Conservation (phyloP, 441 rosid genomes). For the Monsonia emarginata region DNA sequence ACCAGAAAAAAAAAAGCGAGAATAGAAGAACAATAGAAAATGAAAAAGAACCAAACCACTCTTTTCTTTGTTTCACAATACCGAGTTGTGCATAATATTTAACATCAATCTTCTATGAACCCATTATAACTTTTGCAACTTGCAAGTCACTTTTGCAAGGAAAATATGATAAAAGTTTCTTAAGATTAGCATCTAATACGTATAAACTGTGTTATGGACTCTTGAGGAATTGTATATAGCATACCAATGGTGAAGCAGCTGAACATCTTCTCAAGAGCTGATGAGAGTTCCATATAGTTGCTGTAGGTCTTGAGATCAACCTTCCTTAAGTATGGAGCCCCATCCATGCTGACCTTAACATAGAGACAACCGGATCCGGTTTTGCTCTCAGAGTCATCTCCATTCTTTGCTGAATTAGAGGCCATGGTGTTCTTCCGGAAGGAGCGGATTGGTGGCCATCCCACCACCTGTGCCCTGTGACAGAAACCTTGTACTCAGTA, state of each 20-base stretch:
- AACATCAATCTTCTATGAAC: background rate
- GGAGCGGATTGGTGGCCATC: constrained; percentile 58
- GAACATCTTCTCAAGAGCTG: constrained; percentile 50
- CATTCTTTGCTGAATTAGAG: constrained; percentile 30
- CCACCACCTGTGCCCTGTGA: constrained; percentile 49
- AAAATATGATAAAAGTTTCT: background rate
- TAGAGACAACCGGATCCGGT: constrained; percentile 34
- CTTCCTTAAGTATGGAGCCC: constrained; percentile 55
- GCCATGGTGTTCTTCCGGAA: constrained; percentile 50
- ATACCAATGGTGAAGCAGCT: constrained; percentile 51
- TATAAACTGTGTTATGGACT: too few species aligned
- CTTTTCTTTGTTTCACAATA: too few species aligned
- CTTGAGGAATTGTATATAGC: background rate
- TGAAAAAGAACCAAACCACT: too few species aligned
- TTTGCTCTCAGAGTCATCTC: constrained; percentile 34
- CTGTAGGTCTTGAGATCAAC: constrained; percentile 37
- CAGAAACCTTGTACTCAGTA: constrained; percentile 12
- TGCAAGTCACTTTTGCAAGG: too few species aligned
- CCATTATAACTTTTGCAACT: background rate
- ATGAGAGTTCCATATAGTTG: constrained; percentile 39
- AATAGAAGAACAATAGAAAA: too few species aligned
- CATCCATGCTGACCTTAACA: constrained; percentile 55
- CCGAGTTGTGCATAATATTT: too few species aligned
- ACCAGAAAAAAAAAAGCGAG: too few species aligned
- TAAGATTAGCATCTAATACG: background rate